phyloP scores from a whole-genome alignment of 2,329 filamentous ascomycete genomes.

The Verticillium dahliae region DNA sequence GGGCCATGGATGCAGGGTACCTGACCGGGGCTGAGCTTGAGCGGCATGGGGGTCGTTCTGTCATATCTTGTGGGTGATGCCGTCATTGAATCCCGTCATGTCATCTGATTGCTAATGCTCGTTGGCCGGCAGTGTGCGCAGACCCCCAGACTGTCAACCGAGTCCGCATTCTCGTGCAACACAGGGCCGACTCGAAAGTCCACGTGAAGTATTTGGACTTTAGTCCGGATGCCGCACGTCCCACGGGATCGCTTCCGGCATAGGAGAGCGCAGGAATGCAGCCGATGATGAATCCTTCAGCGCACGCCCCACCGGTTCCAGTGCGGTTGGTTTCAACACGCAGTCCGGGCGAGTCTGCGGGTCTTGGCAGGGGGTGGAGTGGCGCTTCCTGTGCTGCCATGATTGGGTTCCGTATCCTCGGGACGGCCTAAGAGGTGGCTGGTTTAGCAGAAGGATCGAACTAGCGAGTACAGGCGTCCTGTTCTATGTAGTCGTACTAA shows the following conservation, averaged over 20 bases:
- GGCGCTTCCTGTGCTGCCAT: background rate
- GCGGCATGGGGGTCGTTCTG: background rate
- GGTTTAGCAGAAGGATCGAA: no score
- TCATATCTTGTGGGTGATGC: background rate
- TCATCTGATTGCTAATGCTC: background rate
- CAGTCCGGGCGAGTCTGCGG: background rate
- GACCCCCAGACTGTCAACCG: background rate
- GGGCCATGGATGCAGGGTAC: background rate
- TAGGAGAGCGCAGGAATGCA: no score
- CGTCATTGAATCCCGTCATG: background rate
- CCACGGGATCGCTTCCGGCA: background rate
- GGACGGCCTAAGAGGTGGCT: background rate
- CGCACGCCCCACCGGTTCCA: no score
- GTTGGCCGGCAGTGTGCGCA: background rate
- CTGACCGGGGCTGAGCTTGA: background rate
- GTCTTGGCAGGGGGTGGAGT: background rate
- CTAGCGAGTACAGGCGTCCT: background rate
- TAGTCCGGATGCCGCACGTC: background rate
- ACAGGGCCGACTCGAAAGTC: background rate
- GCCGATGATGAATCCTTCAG: no score
- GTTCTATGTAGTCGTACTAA: no score
- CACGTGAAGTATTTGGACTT: background rate
- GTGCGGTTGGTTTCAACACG: no score
- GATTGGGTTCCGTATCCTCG: background rate
- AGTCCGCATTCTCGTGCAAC: background rate